Evolutionary conservation across 495 filamentous ascomycete genomes (phyloP).

Genomic region (Hypoxylon lienhwacheense): DNA sequence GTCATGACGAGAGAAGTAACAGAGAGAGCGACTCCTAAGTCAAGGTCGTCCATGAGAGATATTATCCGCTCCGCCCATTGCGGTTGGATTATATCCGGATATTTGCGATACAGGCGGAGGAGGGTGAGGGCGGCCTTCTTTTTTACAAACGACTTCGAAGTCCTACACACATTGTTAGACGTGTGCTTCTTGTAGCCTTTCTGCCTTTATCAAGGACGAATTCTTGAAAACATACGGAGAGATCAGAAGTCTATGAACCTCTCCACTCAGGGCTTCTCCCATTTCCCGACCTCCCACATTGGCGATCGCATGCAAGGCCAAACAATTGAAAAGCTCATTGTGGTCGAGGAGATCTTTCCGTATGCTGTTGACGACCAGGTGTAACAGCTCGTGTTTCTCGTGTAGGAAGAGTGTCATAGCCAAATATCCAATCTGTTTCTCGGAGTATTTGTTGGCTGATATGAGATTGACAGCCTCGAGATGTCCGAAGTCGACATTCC

Average conservation of each 20-base stretch:
- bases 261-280: slow-evolving; percentile 88
- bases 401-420: slow-evolving; percentile 97
- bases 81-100: slow-evolving; percentile 86
- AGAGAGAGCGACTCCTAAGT: slow-evolving; percentile 92
- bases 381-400: slow-evolving; percentile 93
- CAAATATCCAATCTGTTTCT: slow-evolving; percentile 99
- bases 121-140: slow-evolving; percentile 98
- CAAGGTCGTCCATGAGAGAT: slow-evolving; percentile 94
- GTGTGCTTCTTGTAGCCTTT: background rate
- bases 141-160: slow-evolving; percentile 97
- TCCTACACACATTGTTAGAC: slow-evolving; percentile 55
- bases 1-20: slow-evolving; percentile 98
- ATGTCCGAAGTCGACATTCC: slow-evolving; percentile 99
- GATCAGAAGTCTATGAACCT: slow-evolving; percentile 93
- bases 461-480: slow-evolving; percentile 97
- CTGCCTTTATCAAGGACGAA: no score
- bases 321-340: slow-evolving; percentile 95
- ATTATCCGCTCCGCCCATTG: slow-evolving; percentile 99
- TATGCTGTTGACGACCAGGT: slow-evolving; percentile 98
- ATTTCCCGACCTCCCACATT: slow-evolving; percentile 97
- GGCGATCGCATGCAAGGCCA: slow-evolving; percentile 97
- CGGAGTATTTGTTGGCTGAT: slow-evolving; percentile 94
- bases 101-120: slow-evolving; percentile 93
- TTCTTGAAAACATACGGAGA: slow-evolving; percentile 92
- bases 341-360: slow-evolving; percentile 92